Conservation (phyloP, 1,284 basidiomycete species). For the Takashimella tepidaria region DNA sequence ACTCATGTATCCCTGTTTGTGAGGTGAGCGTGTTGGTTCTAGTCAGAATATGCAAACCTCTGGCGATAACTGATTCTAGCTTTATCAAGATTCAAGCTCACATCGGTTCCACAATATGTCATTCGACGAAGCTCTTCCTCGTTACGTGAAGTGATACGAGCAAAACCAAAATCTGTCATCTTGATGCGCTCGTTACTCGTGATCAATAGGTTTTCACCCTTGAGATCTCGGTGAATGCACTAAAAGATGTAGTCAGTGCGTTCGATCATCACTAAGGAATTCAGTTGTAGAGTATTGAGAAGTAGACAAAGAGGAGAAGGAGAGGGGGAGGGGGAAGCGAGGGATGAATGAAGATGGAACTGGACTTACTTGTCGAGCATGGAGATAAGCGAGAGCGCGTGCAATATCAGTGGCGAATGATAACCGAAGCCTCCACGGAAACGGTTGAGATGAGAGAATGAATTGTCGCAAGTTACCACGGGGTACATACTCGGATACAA, state of each 20-base stretch:
- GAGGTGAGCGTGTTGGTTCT: neutral
- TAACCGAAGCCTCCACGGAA: constrained; percentile 84
- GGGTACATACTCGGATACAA: constrained; percentile 76
- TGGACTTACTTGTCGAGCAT: constrained; percentile 65
- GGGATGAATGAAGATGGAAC: constrained; percentile 1
- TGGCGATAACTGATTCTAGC: no score
- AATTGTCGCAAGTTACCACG: constrained; percentile 75
- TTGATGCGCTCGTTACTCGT: constrained; percentile 90
- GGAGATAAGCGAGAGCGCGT: constrained; percentile 91
- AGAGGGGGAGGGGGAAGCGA: neutral
- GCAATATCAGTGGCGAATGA: constrained; percentile 93
- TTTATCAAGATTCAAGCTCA: constrained; percentile 45
- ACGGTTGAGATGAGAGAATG: constrained; percentile 66
- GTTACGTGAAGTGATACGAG: constrained; percentile 75
- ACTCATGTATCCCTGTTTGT: constrained; percentile 49
- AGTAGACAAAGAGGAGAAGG: constrained; percentile 55
- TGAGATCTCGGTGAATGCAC: constrained; percentile 70
- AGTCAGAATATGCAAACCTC: neutral
- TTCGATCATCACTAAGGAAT: neutral
- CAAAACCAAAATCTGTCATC: constrained; percentile 92
- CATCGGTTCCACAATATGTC: constrained; percentile 96
- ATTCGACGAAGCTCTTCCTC: constrained; percentile 85
- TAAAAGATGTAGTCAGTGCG: constrained; percentile 17
- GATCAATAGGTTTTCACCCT: constrained; percentile 94
- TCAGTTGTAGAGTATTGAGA: no score